Conservation (phyloP, 768 basidiomycete genomes). For the Suillus cothurnatus region DNA sequence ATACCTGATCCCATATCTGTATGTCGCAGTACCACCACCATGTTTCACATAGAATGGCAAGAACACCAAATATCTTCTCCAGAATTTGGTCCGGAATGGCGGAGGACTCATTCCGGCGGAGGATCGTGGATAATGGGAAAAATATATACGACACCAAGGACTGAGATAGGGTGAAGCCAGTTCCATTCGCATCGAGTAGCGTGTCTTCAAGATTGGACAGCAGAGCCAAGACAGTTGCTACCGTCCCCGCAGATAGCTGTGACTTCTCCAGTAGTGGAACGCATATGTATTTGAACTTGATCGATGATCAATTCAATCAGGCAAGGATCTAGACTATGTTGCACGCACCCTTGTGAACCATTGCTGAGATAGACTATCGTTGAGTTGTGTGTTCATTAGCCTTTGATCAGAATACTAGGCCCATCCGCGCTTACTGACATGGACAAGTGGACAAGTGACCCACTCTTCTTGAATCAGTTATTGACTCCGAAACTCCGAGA, state of each 20-base stretch:
- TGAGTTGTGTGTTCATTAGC: constrained; percentile 13
- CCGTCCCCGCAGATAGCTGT: constrained; percentile 57
- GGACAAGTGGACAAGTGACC: too few species aligned
- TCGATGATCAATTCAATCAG: constrained; percentile 3
- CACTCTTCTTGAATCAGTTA: neutral
- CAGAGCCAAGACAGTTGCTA: constrained; percentile 48
- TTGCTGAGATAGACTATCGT: constrained; percentile 25
- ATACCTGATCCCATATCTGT: constrained; percentile 81
- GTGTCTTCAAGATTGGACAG: constrained; percentile 54
- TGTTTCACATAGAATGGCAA: constrained; percentile 60
- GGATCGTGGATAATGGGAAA: constrained; percentile 83
- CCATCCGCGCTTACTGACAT: too few species aligned
- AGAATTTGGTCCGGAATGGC: constrained; percentile 79
- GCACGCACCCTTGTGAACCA: constrained; percentile 42
- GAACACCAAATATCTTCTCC: constrained; percentile 65
- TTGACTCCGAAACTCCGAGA: neutral
- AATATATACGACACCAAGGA: constrained; percentile 82
- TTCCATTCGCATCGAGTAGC: constrained; percentile 46
- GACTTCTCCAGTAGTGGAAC: constrained; percentile 80
- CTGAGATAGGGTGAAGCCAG: constrained; percentile 44
- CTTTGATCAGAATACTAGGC: neutral
- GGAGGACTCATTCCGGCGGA: constrained; percentile 71
- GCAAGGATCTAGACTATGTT: neutral
- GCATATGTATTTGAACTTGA: constrained; percentile 69
- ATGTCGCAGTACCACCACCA: constrained; percentile 88